These are phyloP conservation scores for Aspergillus egyptiacus DNA, from an alignment of 495 filamentous ascomycete genomes.

Conservation along the genomic window DNA sequence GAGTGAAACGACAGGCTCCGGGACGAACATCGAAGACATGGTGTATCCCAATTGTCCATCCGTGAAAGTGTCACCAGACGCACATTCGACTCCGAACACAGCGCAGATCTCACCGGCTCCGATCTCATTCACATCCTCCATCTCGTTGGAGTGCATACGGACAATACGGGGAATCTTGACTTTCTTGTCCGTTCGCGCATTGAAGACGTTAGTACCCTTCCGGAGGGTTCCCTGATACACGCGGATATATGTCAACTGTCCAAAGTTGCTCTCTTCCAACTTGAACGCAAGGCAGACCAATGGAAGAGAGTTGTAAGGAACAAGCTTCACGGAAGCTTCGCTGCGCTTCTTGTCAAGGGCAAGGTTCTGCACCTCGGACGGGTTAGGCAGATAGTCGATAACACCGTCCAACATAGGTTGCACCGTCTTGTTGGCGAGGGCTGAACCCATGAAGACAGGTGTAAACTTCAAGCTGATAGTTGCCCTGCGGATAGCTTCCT, in stretches of 20 bases:
- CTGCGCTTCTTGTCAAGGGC: slow-evolving; percentile 76
- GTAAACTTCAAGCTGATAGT: slow-evolving; percentile 89
- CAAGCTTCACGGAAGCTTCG: slow-evolving; percentile 75
- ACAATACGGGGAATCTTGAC: slow-evolving; percentile 96
- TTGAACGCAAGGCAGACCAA: slow-evolving; percentile 98
- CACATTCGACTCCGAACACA: slow-evolving; percentile 97
- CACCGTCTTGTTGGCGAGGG: slow-evolving; percentile 88
- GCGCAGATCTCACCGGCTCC: slow-evolving; percentile 97
- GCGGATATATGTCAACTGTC: slow-evolving; percentile 96
- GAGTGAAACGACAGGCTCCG: slow-evolving; percentile 95
- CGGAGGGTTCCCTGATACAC: slow-evolving; percentile 92
- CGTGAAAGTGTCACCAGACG: slow-evolving; percentile 97
- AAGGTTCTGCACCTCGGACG: slow-evolving; percentile 79
- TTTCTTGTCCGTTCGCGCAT: slow-evolving; percentile 90
- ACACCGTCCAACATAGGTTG: slow-evolving; percentile 98
- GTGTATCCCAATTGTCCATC: slow-evolving; percentile 89
- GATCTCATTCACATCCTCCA: slow-evolving; percentile 92
- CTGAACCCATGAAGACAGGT: slow-evolving; percentile 94
- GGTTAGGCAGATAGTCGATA: slow-evolving; percentile 93
- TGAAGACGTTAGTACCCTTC: slow-evolving; percentile 87
- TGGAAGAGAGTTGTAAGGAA: slow-evolving; percentile 86
- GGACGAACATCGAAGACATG: slow-evolving; percentile 99
- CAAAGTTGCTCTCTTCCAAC: slow-evolving; percentile 97
- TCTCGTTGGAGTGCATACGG: slow-evolving; percentile 98
- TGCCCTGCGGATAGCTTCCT: slow-evolving; percentile 80